These are phyloP conservation scores for Psilocybe subaeruginosa DNA, from an alignment of 768 basidiomycete species.

Conservation along the genomic window DNA sequence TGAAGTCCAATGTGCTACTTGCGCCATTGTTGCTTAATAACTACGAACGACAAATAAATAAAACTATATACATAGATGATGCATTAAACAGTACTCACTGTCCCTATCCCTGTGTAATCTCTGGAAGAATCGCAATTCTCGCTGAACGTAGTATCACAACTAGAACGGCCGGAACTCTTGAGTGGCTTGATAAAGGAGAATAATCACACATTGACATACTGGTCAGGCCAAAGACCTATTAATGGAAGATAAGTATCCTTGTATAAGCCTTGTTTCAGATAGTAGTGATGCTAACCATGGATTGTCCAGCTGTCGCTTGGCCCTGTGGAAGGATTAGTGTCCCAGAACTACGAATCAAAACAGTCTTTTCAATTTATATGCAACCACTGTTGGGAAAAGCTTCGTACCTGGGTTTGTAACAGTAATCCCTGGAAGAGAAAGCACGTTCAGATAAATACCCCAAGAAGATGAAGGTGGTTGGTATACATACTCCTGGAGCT, in stretches of 20 bases:
- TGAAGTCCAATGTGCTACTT: constrained; percentile 58
- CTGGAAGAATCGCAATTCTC: constrained; percentile 41
- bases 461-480: background rate
- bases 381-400: background rate
- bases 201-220: constrained; percentile 39
- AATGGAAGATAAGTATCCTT: background rate
- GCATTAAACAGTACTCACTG: constrained; percentile 22
- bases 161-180: constrained; percentile 22
- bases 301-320: constrained; percentile 75
- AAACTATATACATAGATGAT: constrained; percentile 25
- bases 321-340: constrained; percentile 63
- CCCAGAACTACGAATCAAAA: constrained; percentile 60
- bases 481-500: constrained; percentile 57
- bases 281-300: constrained; percentile 51
- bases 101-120: constrained; percentile 34
- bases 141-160: constrained; percentile 52
- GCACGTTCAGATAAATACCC: background rate
- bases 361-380: background rate
- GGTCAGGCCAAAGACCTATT: constrained; percentile 68
- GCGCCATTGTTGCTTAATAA: constrained; percentile 62
- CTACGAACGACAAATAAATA: constrained; percentile 31
- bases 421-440: constrained; percentile 51
- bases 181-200: background rate
- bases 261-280: background rate
- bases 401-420: constrained; percentile 48